Evolutionary conservation across 1,284 basidiomycete genomes (phyloP).

Genomic region (Apiotrichum gamsii): DNA sequence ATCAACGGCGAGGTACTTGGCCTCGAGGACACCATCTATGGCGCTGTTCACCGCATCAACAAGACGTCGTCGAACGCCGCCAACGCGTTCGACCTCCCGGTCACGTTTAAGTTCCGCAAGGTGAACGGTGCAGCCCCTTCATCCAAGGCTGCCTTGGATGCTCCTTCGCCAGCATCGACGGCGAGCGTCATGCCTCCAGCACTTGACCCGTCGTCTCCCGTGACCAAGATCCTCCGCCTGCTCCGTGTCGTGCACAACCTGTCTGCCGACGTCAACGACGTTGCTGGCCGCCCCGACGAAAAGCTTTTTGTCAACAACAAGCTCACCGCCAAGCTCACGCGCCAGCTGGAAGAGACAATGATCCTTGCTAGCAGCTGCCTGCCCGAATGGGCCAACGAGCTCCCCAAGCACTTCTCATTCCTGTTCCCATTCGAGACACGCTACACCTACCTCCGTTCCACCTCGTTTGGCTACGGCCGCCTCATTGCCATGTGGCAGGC

Average conservation of each 20-base stretch:
- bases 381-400: conserved; percentile 91
- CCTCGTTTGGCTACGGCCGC: conserved; percentile 92
- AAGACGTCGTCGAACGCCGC: conserved; percentile 5
- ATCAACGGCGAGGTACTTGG: conserved; percentile 79
- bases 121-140: conserved; percentile 69
- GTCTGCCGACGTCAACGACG: conserved; percentile 52
- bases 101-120: conserved; percentile 80
- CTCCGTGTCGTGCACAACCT: conserved; percentile 80
- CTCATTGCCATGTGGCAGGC: conserved; percentile 86
- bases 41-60: conserved; percentile 67
- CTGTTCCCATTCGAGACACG: conserved; percentile 96
- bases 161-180: conserved; percentile 36
- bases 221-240: conserved; percentile 84
- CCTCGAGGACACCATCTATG: conserved; percentile 87
- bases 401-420: conserved; percentile 93
- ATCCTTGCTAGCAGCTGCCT: conserved; percentile 94
- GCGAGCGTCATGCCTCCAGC: conserved; percentile 55
- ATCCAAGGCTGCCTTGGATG: conserved; percentile 21
- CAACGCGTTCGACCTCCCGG: conserved; percentile 21
- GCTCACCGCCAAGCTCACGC: conserved; percentile 92
- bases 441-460: conserved; percentile 93
- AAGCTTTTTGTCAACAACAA: conserved; percentile 95
- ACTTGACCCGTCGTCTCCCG: conserved; percentile 73
- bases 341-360: conserved; percentile 97
- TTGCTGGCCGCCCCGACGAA: conserved; percentile 50